Base-by-base conservation (phyloP, 306 rosid genomes). In the Pyrus pyrifolia region DNA sequence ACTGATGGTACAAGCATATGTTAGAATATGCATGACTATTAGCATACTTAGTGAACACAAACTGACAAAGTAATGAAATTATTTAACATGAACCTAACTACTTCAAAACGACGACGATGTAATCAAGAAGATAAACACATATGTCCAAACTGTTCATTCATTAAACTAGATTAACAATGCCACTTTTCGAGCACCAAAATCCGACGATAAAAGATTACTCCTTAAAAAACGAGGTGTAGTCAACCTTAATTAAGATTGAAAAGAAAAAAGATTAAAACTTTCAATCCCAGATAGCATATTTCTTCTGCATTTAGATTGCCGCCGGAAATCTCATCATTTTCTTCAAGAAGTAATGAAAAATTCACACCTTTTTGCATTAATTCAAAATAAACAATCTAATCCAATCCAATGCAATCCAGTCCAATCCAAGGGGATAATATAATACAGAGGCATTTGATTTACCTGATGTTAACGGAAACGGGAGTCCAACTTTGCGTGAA, bases 401-500 rank as follows among this genome's bases (percentile, higher is more conserved):
- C 53, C 53, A 30, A 29, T 14, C 40, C 38, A 62, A 27, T 30
- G 5, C 52, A 49, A 5, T 49, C 55, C 21, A 49, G 17, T 49
- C 55, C 55, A 30, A 29, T 15, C 42, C 40, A 63, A 27, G 23
- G 0, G 60, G 15, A 4, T 21, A 59, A 59, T 12, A 21, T 3
- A 19, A 57, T 8, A 57, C 25, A 19, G 23, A 57, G 61, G 27
- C 62, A n/a, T 57, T 57, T 57, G 55, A 19, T 57, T 3, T 63
- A 95, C 99, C 97, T 90, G 82, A 84, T 85, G 64, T 75, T 62
- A 61, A 18, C 77, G 23, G 86, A 73, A 72, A 83, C 74, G 0
- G 97, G 96, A 10, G 90, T 73, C 99, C 99, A 92, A 27, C 89
- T 85, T 77, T 91, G 97, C 3, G 97, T 90, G 77, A 95, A 95